phyloP scores from a whole-genome alignment of 179 eudicot genomes.

The Actinidia chinensis region DNA sequence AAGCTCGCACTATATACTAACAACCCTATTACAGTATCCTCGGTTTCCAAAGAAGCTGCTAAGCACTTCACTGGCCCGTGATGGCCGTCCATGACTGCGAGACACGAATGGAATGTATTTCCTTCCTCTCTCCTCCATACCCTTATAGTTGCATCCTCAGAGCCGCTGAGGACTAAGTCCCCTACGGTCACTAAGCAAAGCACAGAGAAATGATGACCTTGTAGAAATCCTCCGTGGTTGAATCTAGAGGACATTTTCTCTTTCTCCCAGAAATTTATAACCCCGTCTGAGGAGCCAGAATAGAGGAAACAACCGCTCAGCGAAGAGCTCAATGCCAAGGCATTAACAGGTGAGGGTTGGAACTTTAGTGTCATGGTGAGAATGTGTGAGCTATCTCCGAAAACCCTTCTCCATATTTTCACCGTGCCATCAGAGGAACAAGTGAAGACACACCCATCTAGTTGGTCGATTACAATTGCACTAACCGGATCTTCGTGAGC shows the following conservation, averaged over 20 bases:
- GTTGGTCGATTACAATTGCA: constrained; percentile 48
- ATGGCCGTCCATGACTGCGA: constrained; percentile 59
- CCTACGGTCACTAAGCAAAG: constrained; percentile 47
- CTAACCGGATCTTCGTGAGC: constrained; percentile 58
- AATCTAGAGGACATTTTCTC: constrained; percentile 43
- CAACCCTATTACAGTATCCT: constrained; percentile 32
- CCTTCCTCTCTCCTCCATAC: constrained; percentile 54
- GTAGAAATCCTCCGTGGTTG: constrained; percentile 55
- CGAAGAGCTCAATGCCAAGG: constrained; percentile 48
- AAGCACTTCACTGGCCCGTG: constrained; percentile 58
- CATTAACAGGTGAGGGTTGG: constrained; percentile 56
- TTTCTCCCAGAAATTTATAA: constrained; percentile 57
- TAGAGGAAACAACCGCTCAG: constrained; percentile 37
- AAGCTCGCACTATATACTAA: constrained; percentile 52
- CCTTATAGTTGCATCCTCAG: constrained; percentile 57
- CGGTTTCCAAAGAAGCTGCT: constrained; percentile 42
- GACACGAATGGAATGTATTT: constrained; percentile 42
- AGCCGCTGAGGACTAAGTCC: constrained; percentile 54
- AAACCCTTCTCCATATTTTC: constrained; percentile 61
- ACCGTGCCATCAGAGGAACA: constrained; percentile 63
- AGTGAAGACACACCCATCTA: constrained; percentile 54
- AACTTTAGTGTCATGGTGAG: constrained; percentile 56
- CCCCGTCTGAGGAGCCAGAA: constrained; percentile 67
- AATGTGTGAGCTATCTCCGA: constrained; percentile 50
- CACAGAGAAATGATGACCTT: constrained; percentile 58